Conservation (phyloP, 176 grass and related monocot species). For the Triticum turgidum region DNA sequence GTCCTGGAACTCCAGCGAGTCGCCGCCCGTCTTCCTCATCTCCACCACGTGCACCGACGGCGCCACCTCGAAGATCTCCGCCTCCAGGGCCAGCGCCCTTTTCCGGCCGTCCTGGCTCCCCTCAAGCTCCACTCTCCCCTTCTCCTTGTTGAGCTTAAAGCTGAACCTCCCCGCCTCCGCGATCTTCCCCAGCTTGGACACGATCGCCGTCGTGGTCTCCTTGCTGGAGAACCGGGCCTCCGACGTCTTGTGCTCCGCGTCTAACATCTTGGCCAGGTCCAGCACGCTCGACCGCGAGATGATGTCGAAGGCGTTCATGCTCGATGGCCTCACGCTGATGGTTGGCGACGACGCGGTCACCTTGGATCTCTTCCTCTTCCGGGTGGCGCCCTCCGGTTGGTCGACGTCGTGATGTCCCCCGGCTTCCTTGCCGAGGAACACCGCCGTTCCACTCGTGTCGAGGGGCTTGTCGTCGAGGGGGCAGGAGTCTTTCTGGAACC, state of each 20-base stretch:
- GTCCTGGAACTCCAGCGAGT: conserved; percentile 63
- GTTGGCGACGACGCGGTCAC: conserved; percentile 22
- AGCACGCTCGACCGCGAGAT: conserved; percentile 72
- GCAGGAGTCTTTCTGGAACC: conserved; percentile 70
- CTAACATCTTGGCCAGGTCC: conserved; percentile 75
- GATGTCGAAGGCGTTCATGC: conserved; percentile 92
- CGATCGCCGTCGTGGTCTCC: conserved; percentile 48
- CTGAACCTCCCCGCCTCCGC: conserved; percentile 49
- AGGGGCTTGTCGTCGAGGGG: conserved; percentile 17
- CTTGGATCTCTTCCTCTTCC: conserved; percentile 38
- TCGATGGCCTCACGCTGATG: conserved; percentile 47
- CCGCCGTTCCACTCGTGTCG: not conserved
- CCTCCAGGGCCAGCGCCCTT: conserved; percentile 62
- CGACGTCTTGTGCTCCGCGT: conserved; percentile 39
- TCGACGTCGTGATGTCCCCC: not conserved
- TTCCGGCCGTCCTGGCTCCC: conserved; percentile 64
- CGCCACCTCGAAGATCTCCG: conserved; percentile 83
- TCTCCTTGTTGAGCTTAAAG: conserved; percentile 59
- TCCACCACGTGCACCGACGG: conserved; percentile 81
- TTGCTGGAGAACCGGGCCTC: conserved; percentile 67
- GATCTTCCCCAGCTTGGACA: conserved; percentile 80
- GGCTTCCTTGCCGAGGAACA: conserved; percentile 32
- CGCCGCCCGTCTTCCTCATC: conserved; percentile 79
- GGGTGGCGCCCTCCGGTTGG: not conserved
- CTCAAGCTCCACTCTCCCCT: conserved; percentile 71